A percentile compares a stretch with the other conserved stretches of the same genome.
phyloP scores from a whole-genome alignment of 305 asterid genomes.

The Solanum hybrid region DNA sequence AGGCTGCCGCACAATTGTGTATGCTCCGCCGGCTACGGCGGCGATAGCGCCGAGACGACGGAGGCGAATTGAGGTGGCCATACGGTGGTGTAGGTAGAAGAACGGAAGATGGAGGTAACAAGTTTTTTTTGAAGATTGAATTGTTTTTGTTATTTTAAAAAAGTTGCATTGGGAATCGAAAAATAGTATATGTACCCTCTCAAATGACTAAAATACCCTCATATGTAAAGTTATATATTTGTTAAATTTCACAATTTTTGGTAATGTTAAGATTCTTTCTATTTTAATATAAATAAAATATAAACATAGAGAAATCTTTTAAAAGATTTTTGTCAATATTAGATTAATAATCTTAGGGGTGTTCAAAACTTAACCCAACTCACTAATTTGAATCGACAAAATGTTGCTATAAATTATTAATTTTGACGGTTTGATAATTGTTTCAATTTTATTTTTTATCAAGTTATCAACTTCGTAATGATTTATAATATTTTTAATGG shows the following conservation, averaged over 20 bases:
- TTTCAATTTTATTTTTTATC: not conserved
- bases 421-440: not conserved
- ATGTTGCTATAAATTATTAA: not conserved
- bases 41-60: conserved; percentile 68
- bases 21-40: conserved; percentile 52
- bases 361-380: not conserved
- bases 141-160: conserved; percentile 13
- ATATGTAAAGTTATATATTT: not conserved
- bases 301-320: not conserved
- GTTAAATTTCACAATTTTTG: not conserved
- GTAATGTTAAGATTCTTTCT: not conserved
- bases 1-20: conserved; percentile 38
- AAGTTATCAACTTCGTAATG: not conserved
- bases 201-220: conserved; percentile 7
- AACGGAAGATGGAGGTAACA: conserved; percentile 11
- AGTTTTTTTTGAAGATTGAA: conserved; percentile 21
- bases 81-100: conserved; percentile 8
- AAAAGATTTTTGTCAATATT: not conserved
- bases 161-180: conserved; percentile 17
- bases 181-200: not conserved
- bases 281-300: not conserved
- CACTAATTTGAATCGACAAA: accelerated
- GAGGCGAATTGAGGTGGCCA: conserved; percentile 64
- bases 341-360: not conserved
- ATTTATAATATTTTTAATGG: not conserved